Conservation (phyloP, 2,329 filamentous ascomycete species). For the Leptographium galeiforme region DNA sequence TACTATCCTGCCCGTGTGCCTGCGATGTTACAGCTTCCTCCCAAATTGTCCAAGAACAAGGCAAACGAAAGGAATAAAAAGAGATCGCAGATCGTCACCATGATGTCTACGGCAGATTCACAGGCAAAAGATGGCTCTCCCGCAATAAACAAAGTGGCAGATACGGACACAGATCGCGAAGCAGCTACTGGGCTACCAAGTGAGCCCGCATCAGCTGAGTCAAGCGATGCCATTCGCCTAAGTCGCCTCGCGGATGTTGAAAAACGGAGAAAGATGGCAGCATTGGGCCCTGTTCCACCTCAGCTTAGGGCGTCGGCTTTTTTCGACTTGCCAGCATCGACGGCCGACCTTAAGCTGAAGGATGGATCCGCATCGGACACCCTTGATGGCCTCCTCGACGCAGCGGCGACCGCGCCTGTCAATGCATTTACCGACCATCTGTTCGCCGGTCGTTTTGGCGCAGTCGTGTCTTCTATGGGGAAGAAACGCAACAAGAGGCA, state of each 20-base stretch:
- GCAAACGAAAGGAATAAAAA: constrained; percentile 52
- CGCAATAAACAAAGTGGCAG: too few species aligned
- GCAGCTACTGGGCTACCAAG: not conserved
- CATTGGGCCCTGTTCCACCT: constrained; percentile 48
- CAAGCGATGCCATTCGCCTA: constrained; percentile 15
- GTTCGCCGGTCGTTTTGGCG: constrained; percentile 61
- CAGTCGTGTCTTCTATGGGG: constrained; percentile 57
- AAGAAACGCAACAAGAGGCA: constrained; percentile 32
- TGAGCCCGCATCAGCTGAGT: constrained; percentile 1
- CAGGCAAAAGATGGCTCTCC: not conserved
- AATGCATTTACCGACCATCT: constrained; percentile 84
- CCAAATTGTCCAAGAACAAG: constrained; percentile 65
- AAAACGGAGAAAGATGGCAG: constrained; percentile 24
- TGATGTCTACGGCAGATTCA: constrained; percentile 31
- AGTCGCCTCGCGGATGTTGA: constrained; percentile 17
- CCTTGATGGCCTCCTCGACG: constrained; percentile 82
- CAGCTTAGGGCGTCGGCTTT: constrained; percentile 84
- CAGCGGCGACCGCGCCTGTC: constrained; percentile 76
- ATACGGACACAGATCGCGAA: too few species aligned
- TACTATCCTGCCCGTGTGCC: constrained; percentile 94
- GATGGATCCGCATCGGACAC: constrained; percentile 79
- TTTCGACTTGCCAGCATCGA: constrained; percentile 56
- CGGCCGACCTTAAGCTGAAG: constrained; percentile 42
- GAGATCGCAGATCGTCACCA: constrained; percentile 58
- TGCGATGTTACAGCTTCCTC: constrained; percentile 82